Percentiles rank a stretch among this genome's conserved stretches.
phyloP scores from a whole-genome alignment of 129 eudicot genomes.

The Lactuca saligna region DNA sequence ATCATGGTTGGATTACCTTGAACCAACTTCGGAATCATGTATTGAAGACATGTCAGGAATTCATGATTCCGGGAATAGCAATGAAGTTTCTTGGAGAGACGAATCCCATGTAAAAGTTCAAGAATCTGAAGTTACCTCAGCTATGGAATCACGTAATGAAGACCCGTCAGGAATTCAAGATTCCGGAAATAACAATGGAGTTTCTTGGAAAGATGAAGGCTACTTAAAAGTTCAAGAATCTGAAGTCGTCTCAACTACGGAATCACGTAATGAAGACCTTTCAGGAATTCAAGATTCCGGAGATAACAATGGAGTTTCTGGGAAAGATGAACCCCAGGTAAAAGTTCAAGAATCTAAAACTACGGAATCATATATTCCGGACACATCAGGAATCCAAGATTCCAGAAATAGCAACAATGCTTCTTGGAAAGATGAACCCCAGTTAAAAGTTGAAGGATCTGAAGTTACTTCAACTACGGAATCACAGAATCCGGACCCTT shows the following conservation, averaged over 20 bases:
- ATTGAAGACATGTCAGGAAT: slow-evolving; percentile 12
- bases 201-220: slow-evolving; percentile 42
- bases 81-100: slow-evolving; percentile 24
- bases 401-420: slow-evolving; percentile 23
- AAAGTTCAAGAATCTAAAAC: slow-evolving; percentile 54
- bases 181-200: slow-evolving; percentile 24
- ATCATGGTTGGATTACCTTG: slow-evolving; percentile 38
- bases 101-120: neutral
- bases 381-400: slow-evolving; percentile 28
- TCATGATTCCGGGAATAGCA: slow-evolving; percentile 21
- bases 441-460: slow-evolving; percentile 53
- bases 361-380: slow-evolving; percentile 21
- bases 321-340: slow-evolving; percentile 45
- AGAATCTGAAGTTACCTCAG: neutral
- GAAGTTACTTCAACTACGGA: slow-evolving; percentile 31
- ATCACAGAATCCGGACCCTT: slow-evolving; percentile 23
- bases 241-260: slow-evolving; percentile 32
- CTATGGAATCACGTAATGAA: slow-evolving; percentile 16
- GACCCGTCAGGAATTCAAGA: slow-evolving; percentile 28
- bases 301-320: slow-evolving; percentile 26
- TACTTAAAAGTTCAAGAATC: slow-evolving; percentile 55
- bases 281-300: slow-evolving; percentile 30
- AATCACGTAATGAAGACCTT: slow-evolving; percentile 17
- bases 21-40: slow-evolving; percentile 18
- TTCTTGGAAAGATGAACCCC: slow-evolving; percentile 39